Evolutionary conservation across 1,139 yeast genomes (phyloP).

Genomic region (Blastobotrys malaysiensis): DNA sequence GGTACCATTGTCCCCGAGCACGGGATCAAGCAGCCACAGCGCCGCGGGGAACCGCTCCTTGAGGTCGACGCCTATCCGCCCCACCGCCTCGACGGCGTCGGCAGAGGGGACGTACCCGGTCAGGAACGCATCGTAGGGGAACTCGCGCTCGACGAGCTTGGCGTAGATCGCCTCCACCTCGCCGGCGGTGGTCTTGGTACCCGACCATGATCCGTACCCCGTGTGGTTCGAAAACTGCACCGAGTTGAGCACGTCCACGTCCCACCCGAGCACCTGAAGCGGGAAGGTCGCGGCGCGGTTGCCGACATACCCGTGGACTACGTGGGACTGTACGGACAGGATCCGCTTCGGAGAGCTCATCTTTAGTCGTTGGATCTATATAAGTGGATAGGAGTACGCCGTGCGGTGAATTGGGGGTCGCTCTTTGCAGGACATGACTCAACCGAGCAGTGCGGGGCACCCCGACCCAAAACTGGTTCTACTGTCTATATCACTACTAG

Average conservation of each 20-base stretch:
- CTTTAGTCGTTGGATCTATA: too few species aligned
- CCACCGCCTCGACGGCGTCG: slow-evolving; percentile 45
- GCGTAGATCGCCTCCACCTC: slow-evolving; percentile 41
- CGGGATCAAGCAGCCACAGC: slow-evolving; percentile 80
- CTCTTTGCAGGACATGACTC: too few species aligned
- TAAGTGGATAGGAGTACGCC: too few species aligned
- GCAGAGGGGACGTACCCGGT: slow-evolving; percentile 72
- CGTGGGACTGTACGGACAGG: slow-evolving; percentile 70
- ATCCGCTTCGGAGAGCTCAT: slow-evolving; percentile 23
- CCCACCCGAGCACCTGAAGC: slow-evolving; percentile 73
- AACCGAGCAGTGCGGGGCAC: too few species aligned
- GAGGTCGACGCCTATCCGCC: slow-evolving; percentile 38
- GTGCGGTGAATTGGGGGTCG: too few species aligned
- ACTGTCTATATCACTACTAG: too few species aligned
- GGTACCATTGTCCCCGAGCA: slow-evolving; percentile 86
- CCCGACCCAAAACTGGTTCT: too few species aligned
- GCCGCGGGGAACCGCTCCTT: slow-evolving; percentile 23
- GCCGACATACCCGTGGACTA: slow-evolving; percentile 84
- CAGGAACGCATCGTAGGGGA: slow-evolving; percentile 53
- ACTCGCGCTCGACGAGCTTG: slow-evolving; percentile 43
- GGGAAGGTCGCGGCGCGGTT: slow-evolving; percentile 79
- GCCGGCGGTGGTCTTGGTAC: slow-evolving; percentile 39
- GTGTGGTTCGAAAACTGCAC: slow-evolving; percentile 82
- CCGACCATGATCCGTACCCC: slow-evolving; percentile 56
- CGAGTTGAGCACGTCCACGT: slow-evolving; percentile 74